phyloP scores from a whole-genome alignment of 208 protist genomes.

The Wallacemonas sp. region DNA sequence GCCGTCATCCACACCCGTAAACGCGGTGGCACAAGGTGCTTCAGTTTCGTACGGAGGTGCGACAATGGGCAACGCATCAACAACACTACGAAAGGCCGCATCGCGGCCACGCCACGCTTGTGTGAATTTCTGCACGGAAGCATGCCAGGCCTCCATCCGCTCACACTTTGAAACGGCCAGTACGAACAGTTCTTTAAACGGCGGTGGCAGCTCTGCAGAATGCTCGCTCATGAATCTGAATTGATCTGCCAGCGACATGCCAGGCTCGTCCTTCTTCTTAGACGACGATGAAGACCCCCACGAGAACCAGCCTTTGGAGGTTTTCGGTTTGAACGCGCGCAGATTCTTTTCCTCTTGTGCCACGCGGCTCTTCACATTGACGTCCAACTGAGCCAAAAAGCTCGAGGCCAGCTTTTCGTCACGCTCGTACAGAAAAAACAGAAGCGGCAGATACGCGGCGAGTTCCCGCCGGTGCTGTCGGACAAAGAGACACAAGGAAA shows the following conservation, averaged over 20 bases:
- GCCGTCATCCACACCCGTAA: background rate
- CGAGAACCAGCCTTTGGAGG: slow-evolving; percentile 36
- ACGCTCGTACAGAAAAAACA: slow-evolving; percentile 43
- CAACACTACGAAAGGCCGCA: slow-evolving; percentile 10
- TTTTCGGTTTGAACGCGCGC: slow-evolving; percentile 19
- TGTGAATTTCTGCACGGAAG: background rate
- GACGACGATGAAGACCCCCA: slow-evolving; percentile 9
- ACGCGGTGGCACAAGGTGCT: background rate
- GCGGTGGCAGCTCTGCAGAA: slow-evolving; percentile 12
- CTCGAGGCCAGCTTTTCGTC: slow-evolving; percentile 17
- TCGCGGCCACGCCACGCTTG: slow-evolving; percentile 14
- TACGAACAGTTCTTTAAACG: slow-evolving; percentile 12
- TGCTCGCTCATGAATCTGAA: slow-evolving; percentile 18
- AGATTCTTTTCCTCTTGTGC: slow-evolving; percentile 16
- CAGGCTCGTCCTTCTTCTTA: background rate
- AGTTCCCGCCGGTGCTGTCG: slow-evolving; percentile 14
- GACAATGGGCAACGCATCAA: slow-evolving; percentile 5
- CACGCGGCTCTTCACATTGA: slow-evolving; percentile 18
- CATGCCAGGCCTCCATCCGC: background rate
- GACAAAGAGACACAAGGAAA: slow-evolving; percentile 22
- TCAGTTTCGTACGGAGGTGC: slow-evolving; percentile 1
- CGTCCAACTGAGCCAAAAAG: slow-evolving; percentile 29
- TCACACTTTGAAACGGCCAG: slow-evolving; percentile 13
- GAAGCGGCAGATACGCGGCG: slow-evolving; percentile 28
- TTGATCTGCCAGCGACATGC: slow-evolving; percentile 11